Conservation (phyloP, 1,284 basidiomycete genomes). For the Malassezia yamatoensis region DNA sequence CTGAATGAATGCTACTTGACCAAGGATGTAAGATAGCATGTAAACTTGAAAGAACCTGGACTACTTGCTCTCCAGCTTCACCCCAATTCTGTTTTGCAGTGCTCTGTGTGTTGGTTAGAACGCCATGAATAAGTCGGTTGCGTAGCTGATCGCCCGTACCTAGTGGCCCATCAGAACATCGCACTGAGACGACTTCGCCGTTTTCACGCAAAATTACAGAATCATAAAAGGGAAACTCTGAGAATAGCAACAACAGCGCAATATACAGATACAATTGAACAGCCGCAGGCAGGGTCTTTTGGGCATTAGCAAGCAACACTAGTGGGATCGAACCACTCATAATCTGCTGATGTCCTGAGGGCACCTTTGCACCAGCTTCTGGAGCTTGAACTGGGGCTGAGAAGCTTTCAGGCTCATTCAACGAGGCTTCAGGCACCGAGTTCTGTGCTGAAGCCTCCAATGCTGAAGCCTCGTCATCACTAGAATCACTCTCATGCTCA, state of each 20-base stretch:
- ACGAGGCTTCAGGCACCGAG: slow-evolving; percentile 6
- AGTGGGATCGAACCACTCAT: slow-evolving; percentile 32
- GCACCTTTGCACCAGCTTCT: slow-evolving; percentile 11
- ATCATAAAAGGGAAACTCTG: slow-evolving; percentile 33
- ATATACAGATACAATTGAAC: slow-evolving; percentile 29
- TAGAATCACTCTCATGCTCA: slow-evolving; percentile 15
- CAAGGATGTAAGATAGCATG: slow-evolving; percentile 10
- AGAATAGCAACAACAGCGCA: slow-evolving; percentile 25
- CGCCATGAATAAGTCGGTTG: slow-evolving; percentile 21
- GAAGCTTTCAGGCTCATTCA: slow-evolving; percentile 15
- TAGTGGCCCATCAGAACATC: slow-evolving; percentile 1
- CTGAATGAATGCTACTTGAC: background rate
- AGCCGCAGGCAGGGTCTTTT: slow-evolving; percentile 22
- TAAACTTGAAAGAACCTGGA: background rate
- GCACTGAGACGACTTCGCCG: slow-evolving; percentile 6
- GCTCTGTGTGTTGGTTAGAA: slow-evolving; percentile 21
- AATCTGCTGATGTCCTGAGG: slow-evolving; percentile 28
- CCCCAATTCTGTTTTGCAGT: slow-evolving; percentile 19
- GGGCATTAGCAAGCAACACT: slow-evolving; percentile 26
- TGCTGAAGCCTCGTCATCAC: slow-evolving; percentile 18
- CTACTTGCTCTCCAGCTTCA: slow-evolving; percentile 19
- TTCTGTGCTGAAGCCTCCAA: slow-evolving; percentile 18
- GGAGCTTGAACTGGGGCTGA: slow-evolving; percentile 10
- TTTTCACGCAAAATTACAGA: slow-evolving; percentile 1
- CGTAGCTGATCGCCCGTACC: slow-evolving; percentile 24